Conservation (phyloP, 768 basidiomycete species). For the Trametes maxima region DNA sequence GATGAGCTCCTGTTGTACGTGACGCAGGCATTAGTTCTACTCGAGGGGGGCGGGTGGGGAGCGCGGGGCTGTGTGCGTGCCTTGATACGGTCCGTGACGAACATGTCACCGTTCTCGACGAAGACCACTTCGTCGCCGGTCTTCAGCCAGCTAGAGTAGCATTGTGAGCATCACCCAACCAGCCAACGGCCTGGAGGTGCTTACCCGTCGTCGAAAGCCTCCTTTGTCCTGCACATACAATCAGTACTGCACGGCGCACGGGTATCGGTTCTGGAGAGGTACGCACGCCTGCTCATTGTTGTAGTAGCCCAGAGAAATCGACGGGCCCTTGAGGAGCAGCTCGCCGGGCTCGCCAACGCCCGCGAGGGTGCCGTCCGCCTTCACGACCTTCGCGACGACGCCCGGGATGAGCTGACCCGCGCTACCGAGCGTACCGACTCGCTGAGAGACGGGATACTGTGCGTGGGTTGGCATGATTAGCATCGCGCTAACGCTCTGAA, state of each 20-base stretch:
- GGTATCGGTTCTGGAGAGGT: background rate
- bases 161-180: background rate
- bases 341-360: constrained; percentile 48
- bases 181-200: constrained; percentile 30
- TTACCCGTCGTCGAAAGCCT: constrained; percentile 70
- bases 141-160: constrained; percentile 53
- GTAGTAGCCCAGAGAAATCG: constrained; percentile 40
- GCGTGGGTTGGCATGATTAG: background rate
- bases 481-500: background rate
- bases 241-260: constrained; percentile 55
- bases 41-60: background rate
- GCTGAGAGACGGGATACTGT: constrained; percentile 20
- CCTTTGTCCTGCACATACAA: constrained; percentile 58
- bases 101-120: constrained; percentile 55
- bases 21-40: too few relatives aligned
- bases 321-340: constrained; percentile 46
- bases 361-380: constrained; percentile 46
- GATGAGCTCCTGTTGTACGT: constrained; percentile 54
- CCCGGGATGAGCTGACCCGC: constrained; percentile 48
- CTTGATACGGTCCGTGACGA: constrained; percentile 68
- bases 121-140: constrained; percentile 70
- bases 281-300: constrained; percentile 21
- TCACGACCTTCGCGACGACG: constrained; percentile 45
- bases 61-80: constrained; percentile 34
- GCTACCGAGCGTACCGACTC: constrained; percentile 26